These are phyloP conservation scores for Paragyromitra xinjiangensis DNA, from an alignment of 495 filamentous ascomycete species.

Conservation along the genomic window DNA sequence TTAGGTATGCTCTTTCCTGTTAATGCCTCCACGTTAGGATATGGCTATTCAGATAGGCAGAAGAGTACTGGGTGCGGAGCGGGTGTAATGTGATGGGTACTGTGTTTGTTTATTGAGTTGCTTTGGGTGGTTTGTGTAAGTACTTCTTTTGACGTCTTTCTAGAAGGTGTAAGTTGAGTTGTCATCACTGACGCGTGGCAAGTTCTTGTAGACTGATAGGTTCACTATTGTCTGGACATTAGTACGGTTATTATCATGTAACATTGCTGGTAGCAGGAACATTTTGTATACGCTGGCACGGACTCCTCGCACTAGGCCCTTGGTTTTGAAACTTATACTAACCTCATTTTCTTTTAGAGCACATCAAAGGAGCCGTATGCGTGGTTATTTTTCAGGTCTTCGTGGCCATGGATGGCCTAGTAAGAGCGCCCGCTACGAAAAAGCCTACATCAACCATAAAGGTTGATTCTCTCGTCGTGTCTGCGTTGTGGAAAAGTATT, in stretches of 20 bases:
- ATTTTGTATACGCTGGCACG: background rate
- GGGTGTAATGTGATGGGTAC: background rate
- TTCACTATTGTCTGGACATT: background rate
- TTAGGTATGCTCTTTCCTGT: background rate
- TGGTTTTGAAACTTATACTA: background rate
- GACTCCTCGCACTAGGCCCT: background rate
- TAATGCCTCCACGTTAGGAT: background rate
- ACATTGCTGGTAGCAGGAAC: too few species aligned
- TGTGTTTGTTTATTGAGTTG: background rate
- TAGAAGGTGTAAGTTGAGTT: background rate
- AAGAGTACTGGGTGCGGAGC: background rate
- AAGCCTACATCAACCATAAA: background rate
- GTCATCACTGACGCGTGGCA: background rate
- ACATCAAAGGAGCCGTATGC: too few species aligned
- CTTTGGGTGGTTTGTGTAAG: background rate
- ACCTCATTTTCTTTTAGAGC: background rate
- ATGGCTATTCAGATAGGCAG: background rate
- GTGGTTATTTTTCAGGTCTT: too few species aligned
- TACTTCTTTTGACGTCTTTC: background rate
- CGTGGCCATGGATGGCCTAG: too few species aligned
- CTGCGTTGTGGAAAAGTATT: background rate
- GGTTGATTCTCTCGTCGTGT: background rate
- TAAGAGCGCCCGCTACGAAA: background rate
- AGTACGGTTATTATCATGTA: too few species aligned
- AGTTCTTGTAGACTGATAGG: background rate